Conservation (phyloP, 164 flowering plant species). For the Vitis rotundifolia region DNA sequence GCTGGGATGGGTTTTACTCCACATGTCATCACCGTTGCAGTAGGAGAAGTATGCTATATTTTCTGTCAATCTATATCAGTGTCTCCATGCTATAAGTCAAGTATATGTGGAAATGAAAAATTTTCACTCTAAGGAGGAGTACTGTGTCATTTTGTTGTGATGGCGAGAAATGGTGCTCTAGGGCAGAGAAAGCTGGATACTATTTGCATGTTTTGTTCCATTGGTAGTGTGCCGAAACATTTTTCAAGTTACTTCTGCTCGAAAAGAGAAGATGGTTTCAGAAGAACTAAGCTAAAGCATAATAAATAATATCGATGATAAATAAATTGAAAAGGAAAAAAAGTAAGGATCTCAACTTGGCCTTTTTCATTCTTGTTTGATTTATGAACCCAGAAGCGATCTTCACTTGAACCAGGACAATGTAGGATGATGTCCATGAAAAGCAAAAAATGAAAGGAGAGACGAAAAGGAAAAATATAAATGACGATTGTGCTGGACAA, state of each 20-base stretch:
- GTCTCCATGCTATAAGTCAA: neutral
- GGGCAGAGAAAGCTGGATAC: too few relatives aligned
- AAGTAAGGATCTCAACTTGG: too few relatives aligned
- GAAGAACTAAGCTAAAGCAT: neutral
- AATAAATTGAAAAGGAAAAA: too few relatives aligned
- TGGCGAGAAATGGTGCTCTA: too few relatives aligned
- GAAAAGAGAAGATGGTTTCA: neutral
- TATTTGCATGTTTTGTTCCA: too few relatives aligned
- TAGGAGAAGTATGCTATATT: conserved; percentile 73
- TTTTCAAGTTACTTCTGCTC: too few relatives aligned
- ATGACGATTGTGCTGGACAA: neutral
- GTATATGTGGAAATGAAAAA: too few relatives aligned
- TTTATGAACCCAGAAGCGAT: neutral
- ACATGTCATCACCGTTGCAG: conserved; percentile 68
- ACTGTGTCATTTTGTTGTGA: too few relatives aligned
- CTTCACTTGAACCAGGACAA: neutral
- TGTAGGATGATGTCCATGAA: neutral
- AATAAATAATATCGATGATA: too few relatives aligned
- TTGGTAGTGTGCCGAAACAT: too few relatives aligned
- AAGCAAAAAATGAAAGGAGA: neutral
- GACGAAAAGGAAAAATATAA: neutral
- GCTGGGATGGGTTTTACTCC: conserved; percentile 92
- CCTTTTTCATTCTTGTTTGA: neutral
- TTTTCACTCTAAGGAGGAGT: neutral
- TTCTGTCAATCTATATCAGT: neutral